Conservation (phyloP, 257 asterid species). For the Voacanga thouarsii region DNA sequence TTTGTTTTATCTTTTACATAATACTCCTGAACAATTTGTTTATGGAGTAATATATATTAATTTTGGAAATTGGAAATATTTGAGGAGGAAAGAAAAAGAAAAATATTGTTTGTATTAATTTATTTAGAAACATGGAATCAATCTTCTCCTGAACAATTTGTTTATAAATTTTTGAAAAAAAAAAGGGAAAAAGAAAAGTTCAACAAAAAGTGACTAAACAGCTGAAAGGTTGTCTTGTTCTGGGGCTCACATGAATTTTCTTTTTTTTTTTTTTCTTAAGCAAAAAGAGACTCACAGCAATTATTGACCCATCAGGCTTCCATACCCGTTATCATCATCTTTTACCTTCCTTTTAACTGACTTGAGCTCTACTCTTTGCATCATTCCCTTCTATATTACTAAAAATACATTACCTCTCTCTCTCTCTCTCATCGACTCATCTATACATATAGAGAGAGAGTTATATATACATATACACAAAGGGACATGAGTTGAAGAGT, state of each 20-base stretch:
- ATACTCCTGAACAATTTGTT: too few species aligned
- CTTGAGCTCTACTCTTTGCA: conserved; percentile 68
- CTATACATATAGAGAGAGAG: not conserved
- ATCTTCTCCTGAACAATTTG: not conserved
- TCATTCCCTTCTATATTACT: conserved; percentile 32
- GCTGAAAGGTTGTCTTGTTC: conserved; percentile 2
- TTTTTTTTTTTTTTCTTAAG: not conserved
- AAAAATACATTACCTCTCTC: not conserved
- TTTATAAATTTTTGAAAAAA: too few species aligned
- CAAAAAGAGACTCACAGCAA: not conserved
- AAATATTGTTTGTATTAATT: too few species aligned
- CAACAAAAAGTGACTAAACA: not conserved
- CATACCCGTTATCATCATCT: not conserved
- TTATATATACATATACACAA: not conserved
- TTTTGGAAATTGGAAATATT: too few species aligned
- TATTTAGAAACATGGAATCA: too few species aligned
- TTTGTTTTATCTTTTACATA: too few species aligned
- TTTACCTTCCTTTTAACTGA: conserved; percentile 27
- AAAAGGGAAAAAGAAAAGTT: not conserved
- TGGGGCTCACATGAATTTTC: conserved; percentile 11
- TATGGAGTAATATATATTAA: too few species aligned
- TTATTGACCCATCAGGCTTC: conserved; percentile 2
- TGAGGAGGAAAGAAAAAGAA: too few species aligned
- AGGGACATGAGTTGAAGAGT: not conserved
- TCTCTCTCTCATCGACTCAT: not conserved